A percentile compares a stretch with the other conserved stretches of the same genome.
These are phyloP conservation scores for Plantago coronopus DNA, from an alignment of 305 asterid genomes.

Conservation along the genomic window DNA sequence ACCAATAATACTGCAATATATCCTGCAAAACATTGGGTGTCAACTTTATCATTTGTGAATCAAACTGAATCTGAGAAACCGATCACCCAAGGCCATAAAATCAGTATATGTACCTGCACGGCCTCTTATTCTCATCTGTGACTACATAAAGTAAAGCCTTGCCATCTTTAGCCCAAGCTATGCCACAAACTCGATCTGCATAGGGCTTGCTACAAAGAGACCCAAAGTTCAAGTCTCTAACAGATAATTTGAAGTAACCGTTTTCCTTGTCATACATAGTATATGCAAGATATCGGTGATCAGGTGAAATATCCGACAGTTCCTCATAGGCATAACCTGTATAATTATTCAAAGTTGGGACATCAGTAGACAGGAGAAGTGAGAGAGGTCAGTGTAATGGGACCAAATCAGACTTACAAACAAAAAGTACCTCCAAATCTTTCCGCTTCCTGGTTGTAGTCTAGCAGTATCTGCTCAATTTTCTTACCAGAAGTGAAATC, in stretches of 20 bases:
- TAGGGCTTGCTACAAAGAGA: slow-evolving; percentile 71
- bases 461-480: slow-evolving; percentile 88
- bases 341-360: slow-evolving; percentile 6
- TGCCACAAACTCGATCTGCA: slow-evolving; percentile 66
- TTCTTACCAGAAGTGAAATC: slow-evolving; percentile 86
- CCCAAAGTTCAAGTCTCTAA: slow-evolving; percentile 86
- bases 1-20: slow-evolving; percentile 71
- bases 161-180: slow-evolving; percentile 94
- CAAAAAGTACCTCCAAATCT: slow-evolving; percentile 64
- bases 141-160: slow-evolving; percentile 75
- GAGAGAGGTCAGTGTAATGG: slow-evolving; percentile 11
- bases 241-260: slow-evolving; percentile 65
- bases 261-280: slow-evolving; percentile 92
- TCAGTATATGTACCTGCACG: slow-evolving; percentile 60
- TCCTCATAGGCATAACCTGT: slow-evolving; percentile 89
- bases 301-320: slow-evolving; percentile 90
- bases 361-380: slow-evolving; percentile 3
- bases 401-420: slow-evolving; percentile 1
- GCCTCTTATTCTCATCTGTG: slow-evolving; percentile 80
- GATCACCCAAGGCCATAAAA: slow-evolving; percentile 2
- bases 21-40: slow-evolving; percentile 39
- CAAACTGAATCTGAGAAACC: slow-evolving; percentile 17
- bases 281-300: slow-evolving; percentile 93
- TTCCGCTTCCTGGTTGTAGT: slow-evolving; percentile 94
- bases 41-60: slow-evolving; percentile 18